Conservation (phyloP, 1,139 yeast genomes). For the Pichia sp. region DNA sequence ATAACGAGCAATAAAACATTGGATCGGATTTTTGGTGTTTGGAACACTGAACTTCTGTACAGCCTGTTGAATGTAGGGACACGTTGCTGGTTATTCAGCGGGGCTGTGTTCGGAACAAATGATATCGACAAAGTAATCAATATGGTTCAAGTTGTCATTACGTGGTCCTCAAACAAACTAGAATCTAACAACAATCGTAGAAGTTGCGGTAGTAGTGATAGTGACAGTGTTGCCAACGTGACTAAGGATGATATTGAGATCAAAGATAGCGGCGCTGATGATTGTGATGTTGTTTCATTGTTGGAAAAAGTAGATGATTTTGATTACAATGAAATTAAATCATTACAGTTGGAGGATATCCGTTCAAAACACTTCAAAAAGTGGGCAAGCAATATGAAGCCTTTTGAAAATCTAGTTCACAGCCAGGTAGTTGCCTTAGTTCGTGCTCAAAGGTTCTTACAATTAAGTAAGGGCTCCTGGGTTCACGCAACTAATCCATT, state of each 20-base stretch:
- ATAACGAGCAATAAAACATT: conserved; percentile 2
- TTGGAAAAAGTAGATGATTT: conserved; percentile 42
- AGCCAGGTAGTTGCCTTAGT: conserved; percentile 70
- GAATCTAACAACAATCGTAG: neutral
- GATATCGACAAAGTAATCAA: conserved; percentile 16
- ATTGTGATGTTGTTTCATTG: conserved; percentile 10
- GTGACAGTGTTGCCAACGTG: conserved; percentile 17
- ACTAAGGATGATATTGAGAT: neutral
- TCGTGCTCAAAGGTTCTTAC: conserved; percentile 71
- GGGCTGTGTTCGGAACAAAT: conserved; percentile 12
- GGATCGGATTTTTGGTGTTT: conserved; percentile 15
- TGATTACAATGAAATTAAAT: conserved; percentile 51
- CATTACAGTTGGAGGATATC: conserved; percentile 47
- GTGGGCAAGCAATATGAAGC: conserved; percentile 37
- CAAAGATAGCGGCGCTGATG: neutral
- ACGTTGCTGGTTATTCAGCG: conserved; percentile 21
- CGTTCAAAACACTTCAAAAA: conserved; percentile 35
- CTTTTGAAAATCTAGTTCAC: conserved; percentile 50
- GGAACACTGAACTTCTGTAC: conserved; percentile 20
- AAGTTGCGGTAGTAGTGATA: conserved; percentile 35
- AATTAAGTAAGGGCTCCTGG: conserved; percentile 78
- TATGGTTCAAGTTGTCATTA: conserved; percentile 10
- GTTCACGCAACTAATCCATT: conserved; percentile 67
- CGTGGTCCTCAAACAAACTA: conserved; percentile 29
- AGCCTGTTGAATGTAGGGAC: conserved; percentile 16